Base-by-base conservation (phyloP, 1,284 basidiomycete species). In the Boletellus deceptivus region DNA sequence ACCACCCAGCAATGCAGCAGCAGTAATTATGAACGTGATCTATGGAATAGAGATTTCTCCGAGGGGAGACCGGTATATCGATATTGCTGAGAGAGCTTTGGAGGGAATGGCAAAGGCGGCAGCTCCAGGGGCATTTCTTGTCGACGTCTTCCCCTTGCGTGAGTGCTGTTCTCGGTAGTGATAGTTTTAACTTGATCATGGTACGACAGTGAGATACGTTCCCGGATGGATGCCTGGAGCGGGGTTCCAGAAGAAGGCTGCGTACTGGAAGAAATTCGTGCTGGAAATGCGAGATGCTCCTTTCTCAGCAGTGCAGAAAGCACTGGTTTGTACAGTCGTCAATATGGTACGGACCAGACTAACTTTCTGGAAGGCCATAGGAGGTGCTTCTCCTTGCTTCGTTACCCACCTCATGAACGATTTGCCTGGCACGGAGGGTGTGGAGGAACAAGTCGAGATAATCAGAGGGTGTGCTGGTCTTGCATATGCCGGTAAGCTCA, bases 11-110 rank as follows among this genome's bases (percentile, higher is more conserved):
- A 73, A 73, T 52, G 65, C 73, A 17, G 75, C 70, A 10, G 71
- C 72, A 13, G 65, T 69, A 3, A 65, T 65, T 45, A 70, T 72
- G 65, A 72, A 70, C 10, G 68, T 73, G 13, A 67, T 67, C 24
- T 72, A 71, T 22, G 70, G 70, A 16, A 72, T 73, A 37, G 58
- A 63, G 25, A 67, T 75, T 35, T 55, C 60, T 17, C 61, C 65
- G 17, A 56, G 62, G 41, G 59, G 60, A 3, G 73, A 75, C 43
- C 62, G 61, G 35, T 72, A 72, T 49, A 63, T 74, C 20, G 59
- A 60, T 2, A 62, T 73, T 4, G 71, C 72, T 2, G 72, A 74
- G 56, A 62, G 52, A 33, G 71, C 70, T 5, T 48, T 74, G 33
- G 63, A 72, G 27, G 67, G 64, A 4, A 68, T 72, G 62, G 62